A percentile compares a stretch with the other conserved stretches of the same genome.
Evolutionary conservation across 2,329 filamentous ascomycete genomes (phyloP).

Genomic region (Diaporthe capsici): DNA sequence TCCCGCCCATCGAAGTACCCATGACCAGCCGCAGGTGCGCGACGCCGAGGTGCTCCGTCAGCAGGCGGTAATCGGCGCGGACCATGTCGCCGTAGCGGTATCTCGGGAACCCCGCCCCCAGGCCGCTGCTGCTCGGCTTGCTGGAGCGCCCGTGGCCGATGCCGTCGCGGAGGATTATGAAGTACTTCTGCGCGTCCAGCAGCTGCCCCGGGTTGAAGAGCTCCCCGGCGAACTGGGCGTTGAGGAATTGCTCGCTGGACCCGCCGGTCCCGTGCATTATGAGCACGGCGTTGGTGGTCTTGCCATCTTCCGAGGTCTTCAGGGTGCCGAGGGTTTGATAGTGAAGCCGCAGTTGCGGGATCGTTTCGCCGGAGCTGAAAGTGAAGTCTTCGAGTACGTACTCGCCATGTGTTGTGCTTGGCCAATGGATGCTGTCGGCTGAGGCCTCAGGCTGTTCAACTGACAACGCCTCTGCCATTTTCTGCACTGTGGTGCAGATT

Average conservation of each 20-base stretch:
- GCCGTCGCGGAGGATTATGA: conserved; percentile 47
- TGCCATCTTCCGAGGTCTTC: conserved; percentile 18
- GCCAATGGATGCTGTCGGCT: background rate
- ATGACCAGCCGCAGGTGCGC: conserved; percentile 45
- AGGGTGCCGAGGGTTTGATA: conserved; percentile 40
- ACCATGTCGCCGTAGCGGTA: conserved; percentile 47
- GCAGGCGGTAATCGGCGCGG: conserved; percentile 44
- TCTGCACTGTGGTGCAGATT: background rate
- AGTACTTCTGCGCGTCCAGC: conserved; percentile 45
- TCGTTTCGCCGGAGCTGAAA: conserved; percentile 36
- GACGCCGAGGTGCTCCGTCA: conserved; percentile 46
- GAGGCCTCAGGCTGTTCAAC: background rate
- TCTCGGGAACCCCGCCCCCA: conserved; percentile 43
- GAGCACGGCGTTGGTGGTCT: conserved; percentile 46
- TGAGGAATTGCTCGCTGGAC: conserved; percentile 44
- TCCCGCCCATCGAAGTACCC: conserved; percentile 47
- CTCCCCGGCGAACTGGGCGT: conserved; percentile 44
- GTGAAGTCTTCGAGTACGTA: conserved; percentile 25
- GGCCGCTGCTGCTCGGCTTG: conserved; percentile 46
- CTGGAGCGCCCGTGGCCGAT: conserved; percentile 48
- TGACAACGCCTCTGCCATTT: conserved; percentile 30
- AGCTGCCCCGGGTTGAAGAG: conserved; percentile 46
- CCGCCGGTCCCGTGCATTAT: conserved; percentile 47
- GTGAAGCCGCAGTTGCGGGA: conserved; percentile 37
- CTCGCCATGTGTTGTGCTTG: conserved; percentile 8